Conservation (phyloP, 2,329 filamentous ascomycete species). For the Dendrostoma leiphaemia region DNA sequence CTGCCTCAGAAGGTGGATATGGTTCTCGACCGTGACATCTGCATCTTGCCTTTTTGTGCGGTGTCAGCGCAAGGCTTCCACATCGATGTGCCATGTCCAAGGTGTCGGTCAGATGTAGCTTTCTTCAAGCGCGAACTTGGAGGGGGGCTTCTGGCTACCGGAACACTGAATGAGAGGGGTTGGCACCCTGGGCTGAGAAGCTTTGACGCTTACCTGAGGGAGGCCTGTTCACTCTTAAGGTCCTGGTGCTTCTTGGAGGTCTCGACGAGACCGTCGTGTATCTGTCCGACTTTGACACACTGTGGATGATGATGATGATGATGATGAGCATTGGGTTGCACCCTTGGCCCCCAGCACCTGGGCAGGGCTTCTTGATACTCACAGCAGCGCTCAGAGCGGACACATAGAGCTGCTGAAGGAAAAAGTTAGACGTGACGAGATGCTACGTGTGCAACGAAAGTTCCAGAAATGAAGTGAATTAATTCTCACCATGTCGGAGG, state of each 20-base stretch:
- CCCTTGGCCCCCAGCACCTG: background rate
- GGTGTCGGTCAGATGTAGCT: background rate
- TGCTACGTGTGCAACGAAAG: too few species aligned
- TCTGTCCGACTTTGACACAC: conserved; percentile 4
- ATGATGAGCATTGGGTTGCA: background rate
- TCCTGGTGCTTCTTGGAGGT: background rate
- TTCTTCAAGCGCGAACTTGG: background rate
- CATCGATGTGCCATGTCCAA: background rate
- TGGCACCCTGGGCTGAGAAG: too few species aligned
- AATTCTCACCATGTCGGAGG: conserved; percentile 7
- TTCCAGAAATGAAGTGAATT: too few species aligned
- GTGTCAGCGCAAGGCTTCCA: background rate
- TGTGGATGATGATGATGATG: background rate
- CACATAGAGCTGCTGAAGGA: background rate
- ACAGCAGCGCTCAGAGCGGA: conserved; percentile 8
- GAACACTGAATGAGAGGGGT: too few species aligned
- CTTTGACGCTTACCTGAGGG: conserved; percentile 1
- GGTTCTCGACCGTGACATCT: conserved; percentile 22
- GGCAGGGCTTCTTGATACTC: background rate
- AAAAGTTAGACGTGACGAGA: background rate
- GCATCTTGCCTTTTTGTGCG: conserved; percentile 21
- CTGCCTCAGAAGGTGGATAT: conserved; percentile 29
- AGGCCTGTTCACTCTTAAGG: background rate
- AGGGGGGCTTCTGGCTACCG: too few species aligned
- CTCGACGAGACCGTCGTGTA: background rate